phyloP scores from a whole-genome alignment of 2,329 filamentous ascomycete genomes.

The Ceratocystis lukuohia region DNA sequence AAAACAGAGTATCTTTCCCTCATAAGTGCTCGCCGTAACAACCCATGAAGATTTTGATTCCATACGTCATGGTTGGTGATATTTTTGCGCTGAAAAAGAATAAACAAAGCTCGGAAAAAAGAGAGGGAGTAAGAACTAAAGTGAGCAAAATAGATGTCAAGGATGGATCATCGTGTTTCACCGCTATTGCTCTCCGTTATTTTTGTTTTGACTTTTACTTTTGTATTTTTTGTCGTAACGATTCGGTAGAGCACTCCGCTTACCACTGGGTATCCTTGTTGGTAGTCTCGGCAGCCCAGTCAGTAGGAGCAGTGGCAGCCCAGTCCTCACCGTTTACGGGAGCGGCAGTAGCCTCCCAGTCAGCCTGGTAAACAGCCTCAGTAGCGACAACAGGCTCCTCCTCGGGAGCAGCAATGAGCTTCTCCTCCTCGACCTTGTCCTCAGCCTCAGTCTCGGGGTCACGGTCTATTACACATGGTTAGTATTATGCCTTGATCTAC shows the following conservation, averaged over 20 bases:
- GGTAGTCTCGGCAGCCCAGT: conserved; percentile 52
- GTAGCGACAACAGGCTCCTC: conserved; percentile 58
- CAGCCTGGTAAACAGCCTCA: conserved; percentile 63
- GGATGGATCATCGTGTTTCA: conserved; percentile 16
- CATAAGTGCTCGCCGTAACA: conserved; percentile 69
- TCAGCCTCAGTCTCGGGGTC: conserved; percentile 99
- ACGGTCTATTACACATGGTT: conserved; percentile 48
- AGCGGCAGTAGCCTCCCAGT: conserved; percentile 75
- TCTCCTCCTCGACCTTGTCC: conserved; percentile 92
- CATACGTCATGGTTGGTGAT: conserved; percentile 19
- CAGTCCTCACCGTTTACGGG: conserved; percentile 49
- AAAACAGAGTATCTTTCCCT: conserved; percentile 92
- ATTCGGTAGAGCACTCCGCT: conserved; percentile 22
- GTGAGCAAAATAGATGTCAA: conserved; percentile 13
- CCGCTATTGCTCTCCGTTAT: conserved; percentile 19
- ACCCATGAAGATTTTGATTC: conserved; percentile 26
- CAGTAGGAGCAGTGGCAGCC: conserved; percentile 52
- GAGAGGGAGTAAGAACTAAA: conserved; percentile 10
- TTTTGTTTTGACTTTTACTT: conserved; percentile 20
- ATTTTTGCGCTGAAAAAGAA: conserved; percentile 15
- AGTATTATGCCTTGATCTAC: conserved; percentile 15
- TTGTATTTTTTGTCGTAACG: conserved; percentile 20
- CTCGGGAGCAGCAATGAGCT: conserved; percentile 63
- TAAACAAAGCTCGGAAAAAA: conserved; percentile 13
- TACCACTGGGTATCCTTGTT: conserved; percentile 45